Percentiles rank a stretch among this genome's conserved stretches.
phyloP scores from a whole-genome alignment of 2,329 filamentous ascomycete species.

The Fusarium pseudonygamai region DNA sequence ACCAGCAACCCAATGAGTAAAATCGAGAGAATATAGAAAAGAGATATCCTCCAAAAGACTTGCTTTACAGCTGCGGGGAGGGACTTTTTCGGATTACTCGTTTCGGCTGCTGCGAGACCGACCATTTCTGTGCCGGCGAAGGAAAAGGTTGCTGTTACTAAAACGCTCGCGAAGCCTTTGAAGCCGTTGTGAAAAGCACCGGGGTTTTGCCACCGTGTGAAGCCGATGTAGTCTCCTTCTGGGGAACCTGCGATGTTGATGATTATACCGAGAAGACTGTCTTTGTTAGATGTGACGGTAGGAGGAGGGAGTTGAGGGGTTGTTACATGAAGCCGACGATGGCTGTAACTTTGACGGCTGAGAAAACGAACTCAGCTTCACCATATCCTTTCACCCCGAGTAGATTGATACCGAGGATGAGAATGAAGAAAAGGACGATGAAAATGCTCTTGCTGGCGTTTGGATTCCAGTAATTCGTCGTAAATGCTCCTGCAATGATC shows the following conservation, averaged over 20 bases:
- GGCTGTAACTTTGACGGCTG: conserved; percentile 84
- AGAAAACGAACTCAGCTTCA: conserved; percentile 88
- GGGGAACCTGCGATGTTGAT: conserved; percentile 83
- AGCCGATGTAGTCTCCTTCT: conserved; percentile 79
- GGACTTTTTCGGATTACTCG: conserved; percentile 78
- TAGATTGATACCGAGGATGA: conserved; percentile 83
- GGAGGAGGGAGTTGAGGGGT: neutral
- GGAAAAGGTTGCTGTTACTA: conserved; percentile 79
- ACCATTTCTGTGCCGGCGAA: conserved; percentile 81
- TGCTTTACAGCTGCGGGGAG: conserved; percentile 90
- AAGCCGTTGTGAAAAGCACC: conserved; percentile 85
- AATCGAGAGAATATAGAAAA: conserved; percentile 89
- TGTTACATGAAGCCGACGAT: conserved; percentile 87
- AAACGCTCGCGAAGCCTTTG: conserved; percentile 80
- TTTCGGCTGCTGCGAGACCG: conserved; percentile 79
- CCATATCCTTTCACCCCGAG: conserved; percentile 90
- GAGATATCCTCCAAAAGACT: conserved; percentile 90
- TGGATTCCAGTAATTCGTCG: conserved; percentile 80
- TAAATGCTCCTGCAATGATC: conserved; percentile 85
- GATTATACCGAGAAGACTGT: conserved; percentile 83
- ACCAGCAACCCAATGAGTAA: conserved; percentile 84
- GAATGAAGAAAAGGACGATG: conserved; percentile 80
- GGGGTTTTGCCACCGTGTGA: conserved; percentile 76
- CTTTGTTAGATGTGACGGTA: neutral
- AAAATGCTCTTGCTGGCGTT: conserved; percentile 74